phyloP scores from a whole-genome alignment of 495 filamentous ascomycete species.

The Aspergillus egyptiacus region DNA sequence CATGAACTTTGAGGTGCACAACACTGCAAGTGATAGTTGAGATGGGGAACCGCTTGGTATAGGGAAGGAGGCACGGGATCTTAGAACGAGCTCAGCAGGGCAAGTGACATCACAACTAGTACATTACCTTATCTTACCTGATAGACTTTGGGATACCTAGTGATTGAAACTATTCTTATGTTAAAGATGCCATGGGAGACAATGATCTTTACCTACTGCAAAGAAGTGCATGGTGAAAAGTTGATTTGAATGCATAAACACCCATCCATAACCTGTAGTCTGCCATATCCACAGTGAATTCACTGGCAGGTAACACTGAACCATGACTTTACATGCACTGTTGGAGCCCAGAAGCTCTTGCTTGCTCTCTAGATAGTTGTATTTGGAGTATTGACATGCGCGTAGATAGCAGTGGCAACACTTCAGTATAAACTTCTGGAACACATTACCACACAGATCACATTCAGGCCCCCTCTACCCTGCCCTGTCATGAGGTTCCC shows the following conservation, averaged over 20 bases:
- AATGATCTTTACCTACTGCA: too few species aligned
- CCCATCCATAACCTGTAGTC: too few species aligned
- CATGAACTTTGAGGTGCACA: too few species aligned
- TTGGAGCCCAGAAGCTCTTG: neutral
- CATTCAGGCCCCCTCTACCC: neutral
- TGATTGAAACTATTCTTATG: too few species aligned
- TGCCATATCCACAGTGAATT: too few species aligned
- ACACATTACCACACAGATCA: slow-evolving; percentile 1
- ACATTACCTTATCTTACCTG: too few species aligned
- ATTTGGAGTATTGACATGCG: slow-evolving; percentile 7
- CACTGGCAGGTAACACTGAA: too few species aligned
- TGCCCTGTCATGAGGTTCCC: neutral
- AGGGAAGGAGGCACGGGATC: neutral
- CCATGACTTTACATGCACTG: too few species aligned
- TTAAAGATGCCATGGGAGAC: too few species aligned
- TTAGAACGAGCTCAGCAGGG: neutral
- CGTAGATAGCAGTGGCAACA: slow-evolving; percentile 6
- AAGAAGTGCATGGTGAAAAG: too few species aligned
- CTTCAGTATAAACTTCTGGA: slow-evolving; percentile 5
- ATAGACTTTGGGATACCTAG: too few species aligned
- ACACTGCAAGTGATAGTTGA: neutral
- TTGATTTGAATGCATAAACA: too few species aligned
- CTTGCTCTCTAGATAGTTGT: neutral
- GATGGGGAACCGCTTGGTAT: neutral
- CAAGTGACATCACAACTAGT: neutral